Percentiles rank a stretch among this genome's conserved stretches.
These are phyloP conservation scores for Fusarium phyllophilum DNA, from an alignment of 2,329 filamentous ascomycete genomes.

Conservation along the genomic window DNA sequence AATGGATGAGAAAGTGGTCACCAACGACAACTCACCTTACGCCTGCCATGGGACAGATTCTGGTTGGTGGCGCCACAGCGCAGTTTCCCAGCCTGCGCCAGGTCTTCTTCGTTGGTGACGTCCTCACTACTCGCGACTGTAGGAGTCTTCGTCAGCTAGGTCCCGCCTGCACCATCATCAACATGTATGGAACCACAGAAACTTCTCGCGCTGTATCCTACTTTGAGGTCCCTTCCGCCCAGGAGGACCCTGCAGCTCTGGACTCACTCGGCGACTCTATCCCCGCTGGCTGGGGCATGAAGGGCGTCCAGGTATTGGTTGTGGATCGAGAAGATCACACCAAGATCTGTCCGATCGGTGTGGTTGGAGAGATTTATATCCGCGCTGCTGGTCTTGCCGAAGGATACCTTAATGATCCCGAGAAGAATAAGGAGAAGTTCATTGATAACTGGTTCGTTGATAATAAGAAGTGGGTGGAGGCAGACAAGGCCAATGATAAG, in stretches of 20 bases:
- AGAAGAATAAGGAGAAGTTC: conserved; percentile 79
- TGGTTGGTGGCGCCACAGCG: conserved; percentile 84
- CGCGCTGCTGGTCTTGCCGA: conserved; percentile 86
- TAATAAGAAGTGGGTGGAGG: conserved; percentile 71
- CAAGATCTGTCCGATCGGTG: conserved; percentile 80
- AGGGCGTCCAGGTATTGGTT: conserved; percentile 87
- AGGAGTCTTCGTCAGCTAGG: conserved; percentile 77
- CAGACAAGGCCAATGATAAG: conserved; percentile 59
- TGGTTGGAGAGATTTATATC: conserved; percentile 86
- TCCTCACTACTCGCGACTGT: conserved; percentile 87
- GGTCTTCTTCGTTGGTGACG: conserved; percentile 92
- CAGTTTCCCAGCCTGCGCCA: conserved; percentile 70
- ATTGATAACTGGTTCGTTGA: conserved; percentile 88
- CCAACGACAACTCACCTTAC: conserved; percentile 89
- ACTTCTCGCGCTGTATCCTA: conserved; percentile 76
- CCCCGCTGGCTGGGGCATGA: conserved; percentile 86
- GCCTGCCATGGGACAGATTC: conserved; percentile 94
- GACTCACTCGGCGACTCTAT: conserved; percentile 72
- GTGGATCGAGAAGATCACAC: conserved; percentile 75
- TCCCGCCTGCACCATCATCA: conserved; percentile 48
- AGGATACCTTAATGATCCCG: conserved; percentile 72
- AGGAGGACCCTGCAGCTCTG: conserved; percentile 62
- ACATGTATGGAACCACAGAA: conserved; percentile 48
- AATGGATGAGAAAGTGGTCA: conserved; percentile 84
- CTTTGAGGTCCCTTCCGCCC: conserved; percentile 74